These are phyloP conservation scores for Chlorella sp. DNA, from an alignment of 139 green algal genomes.

Conservation along the genomic window DNA sequence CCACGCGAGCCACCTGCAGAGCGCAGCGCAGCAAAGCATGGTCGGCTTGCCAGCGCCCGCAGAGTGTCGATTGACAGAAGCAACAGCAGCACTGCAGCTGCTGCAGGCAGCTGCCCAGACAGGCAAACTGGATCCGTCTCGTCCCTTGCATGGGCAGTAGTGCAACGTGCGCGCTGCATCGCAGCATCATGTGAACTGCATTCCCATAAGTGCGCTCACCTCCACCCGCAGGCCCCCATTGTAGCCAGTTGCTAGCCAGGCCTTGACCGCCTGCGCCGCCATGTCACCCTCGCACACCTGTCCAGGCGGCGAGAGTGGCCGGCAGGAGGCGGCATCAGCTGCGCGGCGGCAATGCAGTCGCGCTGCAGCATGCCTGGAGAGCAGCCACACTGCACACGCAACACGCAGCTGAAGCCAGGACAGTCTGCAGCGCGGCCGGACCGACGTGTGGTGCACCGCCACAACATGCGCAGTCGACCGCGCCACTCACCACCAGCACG, in stretches of 20 bases:
- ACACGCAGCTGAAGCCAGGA: not conserved
- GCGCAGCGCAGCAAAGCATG: not conserved
- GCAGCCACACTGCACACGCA: not conserved
- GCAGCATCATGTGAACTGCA: too few relatives aligned
- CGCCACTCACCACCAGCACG: slow-evolving; percentile 81
- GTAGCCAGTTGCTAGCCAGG: slow-evolving; percentile 64
- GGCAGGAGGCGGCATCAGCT: not conserved
- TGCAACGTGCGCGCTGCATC: too few relatives aligned
- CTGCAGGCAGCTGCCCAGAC: not conserved
- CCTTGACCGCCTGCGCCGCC: slow-evolving; percentile 50
- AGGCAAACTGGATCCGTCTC: too few relatives aligned
- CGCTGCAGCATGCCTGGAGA: not conserved
- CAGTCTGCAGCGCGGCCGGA: too few relatives aligned
- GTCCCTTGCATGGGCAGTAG: too few relatives aligned
- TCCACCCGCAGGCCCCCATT: slow-evolving; percentile 53
- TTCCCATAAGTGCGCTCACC: too few relatives aligned
- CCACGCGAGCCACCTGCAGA: slow-evolving; percentile 62
- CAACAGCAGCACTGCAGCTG: not conserved
- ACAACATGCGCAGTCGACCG: too few relatives aligned
- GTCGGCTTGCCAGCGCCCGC: too few relatives aligned
- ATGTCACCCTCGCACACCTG: slow-evolving; percentile 69
- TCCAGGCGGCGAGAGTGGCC: too few relatives aligned
- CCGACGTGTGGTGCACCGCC: too few relatives aligned
- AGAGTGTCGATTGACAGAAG: too few relatives aligned
- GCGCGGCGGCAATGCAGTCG: not conserved